phyloP scores from a whole-genome alignment of 1,284 basidiomycete genomes.

The Volvariella surrecta region DNA sequence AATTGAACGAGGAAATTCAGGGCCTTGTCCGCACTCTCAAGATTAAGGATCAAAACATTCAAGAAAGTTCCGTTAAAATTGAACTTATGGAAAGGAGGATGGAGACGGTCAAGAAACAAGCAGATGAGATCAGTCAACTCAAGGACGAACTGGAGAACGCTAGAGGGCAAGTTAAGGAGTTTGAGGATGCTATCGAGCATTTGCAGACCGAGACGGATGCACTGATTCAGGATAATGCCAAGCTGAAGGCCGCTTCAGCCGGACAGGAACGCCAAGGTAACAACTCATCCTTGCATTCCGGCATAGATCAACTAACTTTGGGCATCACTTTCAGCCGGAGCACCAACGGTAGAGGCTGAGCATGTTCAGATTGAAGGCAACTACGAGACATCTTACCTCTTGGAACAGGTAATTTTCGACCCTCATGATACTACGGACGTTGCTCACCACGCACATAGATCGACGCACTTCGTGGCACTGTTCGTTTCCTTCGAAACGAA shows the following conservation, averaged over 20 bases:
- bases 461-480: slow-evolving; percentile 82
- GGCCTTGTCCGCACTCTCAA: slow-evolving; percentile 80
- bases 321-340: slow-evolving; percentile 29
- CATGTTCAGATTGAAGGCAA: slow-evolving; percentile 63
- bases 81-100: slow-evolving; percentile 91
- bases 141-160: slow-evolving; percentile 76
- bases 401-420: slow-evolving; percentile 60
- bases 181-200: slow-evolving; percentile 90
- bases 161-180: slow-evolving; percentile 80
- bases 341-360: slow-evolving; percentile 51
- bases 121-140: slow-evolving; percentile 75
- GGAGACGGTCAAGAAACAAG: slow-evolving; percentile 84
- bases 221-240: slow-evolving; percentile 82
- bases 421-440: slow-evolving; percentile 4
- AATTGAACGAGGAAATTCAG: slow-evolving; percentile 85
- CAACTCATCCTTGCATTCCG: slow-evolving; percentile 12
- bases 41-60: slow-evolving; percentile 80
- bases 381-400: slow-evolving; percentile 75
- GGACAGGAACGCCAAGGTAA: slow-evolving; percentile 60
- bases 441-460: slow-evolving; percentile 40
- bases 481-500: slow-evolving; percentile 85
- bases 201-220: slow-evolving; percentile 84
- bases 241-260: slow-evolving; percentile 61
- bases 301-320: slow-evolving; percentile 11
- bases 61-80: slow-evolving; percentile 88